Percentiles rank a stretch among this genome's conserved stretches.
Evolutionary conservation across 768 basidiomycete species (phyloP).

Genomic region (Termitomyces sp.): DNA sequence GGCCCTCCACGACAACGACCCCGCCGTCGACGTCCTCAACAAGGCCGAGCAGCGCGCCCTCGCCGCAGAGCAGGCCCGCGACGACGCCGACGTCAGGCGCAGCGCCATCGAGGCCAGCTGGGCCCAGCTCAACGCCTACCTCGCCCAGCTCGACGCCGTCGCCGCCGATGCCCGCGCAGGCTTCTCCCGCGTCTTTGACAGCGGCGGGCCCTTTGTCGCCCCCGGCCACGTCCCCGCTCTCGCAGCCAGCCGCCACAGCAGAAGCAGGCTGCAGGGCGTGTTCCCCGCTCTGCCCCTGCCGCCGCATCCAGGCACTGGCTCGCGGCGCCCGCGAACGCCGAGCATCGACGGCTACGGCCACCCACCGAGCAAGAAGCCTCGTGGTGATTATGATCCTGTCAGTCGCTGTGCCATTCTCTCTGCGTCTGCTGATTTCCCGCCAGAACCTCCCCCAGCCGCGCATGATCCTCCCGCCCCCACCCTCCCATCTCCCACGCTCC

Average conservation of each 20-base stretch:
- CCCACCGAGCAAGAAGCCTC: conserved; percentile 49
- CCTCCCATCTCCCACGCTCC: conserved; percentile 10
- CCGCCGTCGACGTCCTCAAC: conserved; percentile 34
- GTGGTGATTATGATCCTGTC: conserved; percentile 20
- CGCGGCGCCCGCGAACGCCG: conserved; percentile 31
- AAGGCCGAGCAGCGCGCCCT: conserved; percentile 49
- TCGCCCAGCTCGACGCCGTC: conserved; percentile 41
- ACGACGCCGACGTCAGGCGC: conserved; percentile 51
- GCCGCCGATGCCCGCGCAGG: conserved; percentile 47
- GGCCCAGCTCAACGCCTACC: conserved; percentile 46
- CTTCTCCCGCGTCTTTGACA: conserved; percentile 43
- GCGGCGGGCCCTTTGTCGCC: conserved; percentile 39
- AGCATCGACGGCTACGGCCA: conserved; percentile 36
- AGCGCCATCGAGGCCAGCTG: conserved; percentile 45
- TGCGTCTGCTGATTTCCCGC: not conserved
- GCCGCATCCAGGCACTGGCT: conserved; percentile 29
- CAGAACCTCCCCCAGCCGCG: conserved; percentile 7
- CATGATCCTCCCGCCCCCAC: conserved; percentile 18
- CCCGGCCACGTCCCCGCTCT: conserved; percentile 27
- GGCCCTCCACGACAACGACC: conserved; percentile 14
- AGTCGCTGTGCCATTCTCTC: not conserved
- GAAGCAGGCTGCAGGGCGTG: conserved; percentile 1
- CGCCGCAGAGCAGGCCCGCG: conserved; percentile 48
- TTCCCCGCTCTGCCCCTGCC: conserved; percentile 33
- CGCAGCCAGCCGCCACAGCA: not conserved